A percentile compares a stretch with the other conserved stretches of the same genome.
phyloP scores from a whole-genome alignment of 306 rosid genomes.

The Urtica urens region DNA sequence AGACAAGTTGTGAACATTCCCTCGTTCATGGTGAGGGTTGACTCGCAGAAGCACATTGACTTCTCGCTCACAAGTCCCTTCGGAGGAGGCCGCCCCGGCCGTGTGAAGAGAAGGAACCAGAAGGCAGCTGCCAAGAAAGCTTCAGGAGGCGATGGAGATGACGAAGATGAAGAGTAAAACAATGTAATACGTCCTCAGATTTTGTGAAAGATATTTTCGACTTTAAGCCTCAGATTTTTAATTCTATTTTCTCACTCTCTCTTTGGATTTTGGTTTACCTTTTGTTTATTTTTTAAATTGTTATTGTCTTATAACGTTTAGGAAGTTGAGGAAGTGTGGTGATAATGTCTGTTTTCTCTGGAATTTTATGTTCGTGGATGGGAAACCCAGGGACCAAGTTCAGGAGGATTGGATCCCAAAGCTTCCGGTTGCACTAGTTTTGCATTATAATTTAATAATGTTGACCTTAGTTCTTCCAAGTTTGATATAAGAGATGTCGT shows the following conservation, averaged over 20 bases:
- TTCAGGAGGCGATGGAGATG: constrained; percentile 7
- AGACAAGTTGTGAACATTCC: constrained; percentile 6
- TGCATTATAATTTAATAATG: too few species aligned
- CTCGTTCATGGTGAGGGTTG: constrained; percentile 8
- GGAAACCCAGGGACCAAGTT: too few species aligned
- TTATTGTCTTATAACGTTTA: too few species aligned
- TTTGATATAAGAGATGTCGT: too few species aligned
- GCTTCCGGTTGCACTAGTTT: too few species aligned
- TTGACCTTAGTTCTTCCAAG: too few species aligned
- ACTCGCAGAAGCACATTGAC: constrained; percentile 8
- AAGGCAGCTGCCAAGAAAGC: constrained; percentile 11
- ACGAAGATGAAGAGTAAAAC: constrained; percentile 7
- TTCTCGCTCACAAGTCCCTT: constrained; percentile 8
- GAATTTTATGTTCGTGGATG: too few species aligned
- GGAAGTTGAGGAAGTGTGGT: too few species aligned
- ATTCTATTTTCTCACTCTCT: not conserved
- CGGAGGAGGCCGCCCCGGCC: constrained; percentile 7
- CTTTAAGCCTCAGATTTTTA: not conserved
- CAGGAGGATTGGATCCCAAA: too few species aligned
- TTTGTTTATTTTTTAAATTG: too few species aligned
- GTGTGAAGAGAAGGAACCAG: constrained; percentile 11
- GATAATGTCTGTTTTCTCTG: too few species aligned
- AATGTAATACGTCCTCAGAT: not conserved
- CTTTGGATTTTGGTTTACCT: not conserved
- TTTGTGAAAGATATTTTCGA: not conserved